phyloP scores from a whole-genome alignment of 352 stramenopile species.

The Globisporangium parvum region DNA sequence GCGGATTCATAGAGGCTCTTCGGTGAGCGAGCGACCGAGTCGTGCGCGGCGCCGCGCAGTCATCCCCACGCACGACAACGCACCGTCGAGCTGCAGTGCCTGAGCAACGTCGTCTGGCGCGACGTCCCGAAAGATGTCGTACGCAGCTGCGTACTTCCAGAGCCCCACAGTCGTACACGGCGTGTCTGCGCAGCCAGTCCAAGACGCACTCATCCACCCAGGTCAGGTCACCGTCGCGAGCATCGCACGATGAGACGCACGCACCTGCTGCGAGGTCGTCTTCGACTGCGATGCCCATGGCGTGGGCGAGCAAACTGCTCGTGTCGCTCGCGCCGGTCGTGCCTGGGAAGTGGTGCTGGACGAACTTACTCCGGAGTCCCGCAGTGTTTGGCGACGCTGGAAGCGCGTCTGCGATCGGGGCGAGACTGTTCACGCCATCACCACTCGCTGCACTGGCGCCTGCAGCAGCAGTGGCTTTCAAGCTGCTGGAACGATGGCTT shows the following conservation, averaged over 20 bases:
- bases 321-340: constrained; percentile 13
- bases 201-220: background rate
- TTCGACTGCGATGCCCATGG: constrained; percentile 40
- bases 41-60: no score
- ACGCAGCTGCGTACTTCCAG: constrained; percentile 60
- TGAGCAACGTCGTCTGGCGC: constrained; percentile 53
- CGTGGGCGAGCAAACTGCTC: constrained; percentile 16
- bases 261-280: constrained; percentile 57
- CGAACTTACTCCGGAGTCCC: constrained; percentile 15
- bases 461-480: background rate
- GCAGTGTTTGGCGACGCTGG: constrained; percentile 13
- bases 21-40: background rate
- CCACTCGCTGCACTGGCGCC: background rate
- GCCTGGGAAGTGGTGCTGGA: constrained; percentile 16
- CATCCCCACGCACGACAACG: background rate
- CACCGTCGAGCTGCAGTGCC: constrained; percentile 52
- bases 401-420: background rate
- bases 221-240: no score
- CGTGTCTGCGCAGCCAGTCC: constrained; percentile 27
- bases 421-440: constrained; percentile 14
- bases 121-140: constrained; percentile 59
- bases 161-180: constrained; percentile 61
- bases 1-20: background rate
- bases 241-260: background rate
- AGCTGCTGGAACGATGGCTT: background rate